Conservation (phyloP, 176 grass and related monocot genomes). For the Hyparrhenia diplandra region DNA sequence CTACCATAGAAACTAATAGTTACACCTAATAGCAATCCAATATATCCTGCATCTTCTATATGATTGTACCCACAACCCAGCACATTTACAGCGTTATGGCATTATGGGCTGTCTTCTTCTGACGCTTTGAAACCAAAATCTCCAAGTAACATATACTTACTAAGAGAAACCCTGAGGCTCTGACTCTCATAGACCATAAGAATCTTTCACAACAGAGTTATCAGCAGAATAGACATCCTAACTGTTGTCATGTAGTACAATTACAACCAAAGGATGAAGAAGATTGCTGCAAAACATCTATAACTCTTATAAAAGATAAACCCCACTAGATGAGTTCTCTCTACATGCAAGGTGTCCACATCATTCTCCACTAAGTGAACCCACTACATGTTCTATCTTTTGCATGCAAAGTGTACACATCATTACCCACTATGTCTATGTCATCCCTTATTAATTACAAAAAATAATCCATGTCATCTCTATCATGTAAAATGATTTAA, state of each 20-base stretch:
- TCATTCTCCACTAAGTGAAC: too few relatives aligned
- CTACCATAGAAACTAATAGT: neutral
- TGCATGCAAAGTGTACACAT: too few relatives aligned
- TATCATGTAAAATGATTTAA: too few relatives aligned
- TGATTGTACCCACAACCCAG: neutral
- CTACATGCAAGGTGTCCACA: too few relatives aligned
- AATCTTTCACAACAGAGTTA: neutral
- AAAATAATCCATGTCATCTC: too few relatives aligned
- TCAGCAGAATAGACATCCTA: neutral
- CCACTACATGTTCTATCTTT: too few relatives aligned
- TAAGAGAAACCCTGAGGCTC: neutral
- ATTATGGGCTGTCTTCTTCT: neutral
- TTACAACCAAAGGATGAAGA: neutral
- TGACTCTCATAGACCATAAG: neutral
- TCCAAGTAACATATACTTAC: neutral
- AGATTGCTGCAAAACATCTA: conserved; percentile 1
- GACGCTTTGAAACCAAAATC: neutral
- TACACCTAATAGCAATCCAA: neutral
- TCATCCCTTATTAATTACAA: too few relatives aligned
- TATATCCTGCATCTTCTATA: neutral
- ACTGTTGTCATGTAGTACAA: neutral
- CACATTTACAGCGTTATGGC: conserved; percentile 6
- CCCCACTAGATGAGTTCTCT: too few relatives aligned
- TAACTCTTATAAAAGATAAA: too few relatives aligned
- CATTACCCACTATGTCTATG: too few relatives aligned